These are phyloP conservation scores for Saccharomyces eubayanus DNA, from an alignment of 805 yeast genomes.

Conservation along the genomic window DNA sequence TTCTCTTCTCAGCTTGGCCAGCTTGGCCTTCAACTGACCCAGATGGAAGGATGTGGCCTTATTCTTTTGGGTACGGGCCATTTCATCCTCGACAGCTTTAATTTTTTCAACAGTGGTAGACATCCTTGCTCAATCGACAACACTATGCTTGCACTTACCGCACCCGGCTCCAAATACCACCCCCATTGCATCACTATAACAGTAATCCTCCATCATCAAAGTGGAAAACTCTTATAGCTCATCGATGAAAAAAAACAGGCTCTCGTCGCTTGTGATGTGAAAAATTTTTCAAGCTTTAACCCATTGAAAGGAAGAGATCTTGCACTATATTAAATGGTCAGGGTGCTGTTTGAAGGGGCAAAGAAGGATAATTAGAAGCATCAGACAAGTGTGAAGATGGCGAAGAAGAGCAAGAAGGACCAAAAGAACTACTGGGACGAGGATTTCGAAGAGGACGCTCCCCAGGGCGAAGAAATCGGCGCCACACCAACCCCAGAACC, in stretches of 20 bases:
- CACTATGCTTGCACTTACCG: not conserved
- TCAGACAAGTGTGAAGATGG: slow-evolving; percentile 38
- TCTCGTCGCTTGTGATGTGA: slow-evolving; percentile 8
- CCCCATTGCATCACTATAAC: not conserved
- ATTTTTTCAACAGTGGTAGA: slow-evolving; percentile 65
- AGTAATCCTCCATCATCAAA: not conserved
- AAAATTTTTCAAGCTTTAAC: slow-evolving; percentile 5
- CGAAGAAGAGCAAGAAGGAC: slow-evolving; percentile 53
- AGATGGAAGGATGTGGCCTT: slow-evolving; percentile 95
- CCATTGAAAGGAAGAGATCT: not conserved
- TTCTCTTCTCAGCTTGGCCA: slow-evolving; percentile 92
- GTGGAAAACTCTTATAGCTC: slow-evolving; percentile 5
- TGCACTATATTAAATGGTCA: slow-evolving; percentile 8
- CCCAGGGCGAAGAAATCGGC: slow-evolving; percentile 48
- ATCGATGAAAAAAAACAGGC: slow-evolving; percentile 6
- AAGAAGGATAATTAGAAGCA: slow-evolving; percentile 58
- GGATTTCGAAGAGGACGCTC: slow-evolving; percentile 45
- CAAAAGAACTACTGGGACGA: slow-evolving; percentile 80
- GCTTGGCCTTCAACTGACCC: slow-evolving; percentile 94
- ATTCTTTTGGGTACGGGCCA: slow-evolving; percentile 96
- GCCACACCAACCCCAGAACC: slow-evolving; percentile 19
- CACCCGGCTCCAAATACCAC: not conserved
- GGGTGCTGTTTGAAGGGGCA: slow-evolving; percentile 28
- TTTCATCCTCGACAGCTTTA: slow-evolving; percentile 89
- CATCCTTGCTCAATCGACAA: slow-evolving; percentile 31